A percentile compares a stretch with the other conserved stretches of the same genome.
Conservation (phyloP, 2,329 filamentous ascomycete genomes). For the Cladosporium sp. region DNA sequence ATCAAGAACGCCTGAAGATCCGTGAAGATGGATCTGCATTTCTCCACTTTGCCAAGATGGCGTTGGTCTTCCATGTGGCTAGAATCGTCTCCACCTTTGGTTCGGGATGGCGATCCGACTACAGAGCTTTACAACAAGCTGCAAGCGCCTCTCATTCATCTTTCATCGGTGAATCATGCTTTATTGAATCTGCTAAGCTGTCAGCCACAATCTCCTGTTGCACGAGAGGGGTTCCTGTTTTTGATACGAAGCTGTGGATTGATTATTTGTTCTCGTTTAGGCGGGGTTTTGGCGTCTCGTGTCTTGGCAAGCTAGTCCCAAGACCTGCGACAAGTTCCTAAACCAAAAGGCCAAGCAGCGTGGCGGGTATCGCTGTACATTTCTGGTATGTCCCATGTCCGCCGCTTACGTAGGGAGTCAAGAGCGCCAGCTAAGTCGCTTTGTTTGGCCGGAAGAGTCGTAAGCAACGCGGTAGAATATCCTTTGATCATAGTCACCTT, state of each 20-base stretch:
- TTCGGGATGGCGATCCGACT: not conserved
- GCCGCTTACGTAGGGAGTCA: not conserved
- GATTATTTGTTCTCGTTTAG: no score
- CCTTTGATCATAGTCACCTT: not conserved
- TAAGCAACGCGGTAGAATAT: not conserved
- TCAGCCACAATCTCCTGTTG: not conserved
- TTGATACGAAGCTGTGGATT: no score
- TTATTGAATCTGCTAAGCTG: not conserved
- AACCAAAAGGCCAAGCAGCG: not conserved
- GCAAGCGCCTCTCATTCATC: not conserved
- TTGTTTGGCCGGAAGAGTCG: not conserved
- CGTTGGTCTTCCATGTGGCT: not conserved
- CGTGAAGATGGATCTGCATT: not conserved
- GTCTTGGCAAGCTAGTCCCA: not conserved
- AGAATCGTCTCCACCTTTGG: not conserved
- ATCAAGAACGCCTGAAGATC: not conserved
- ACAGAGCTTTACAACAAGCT: not conserved
- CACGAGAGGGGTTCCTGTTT: no score
- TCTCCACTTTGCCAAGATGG: slow-evolving; percentile 2
- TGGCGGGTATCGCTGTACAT: not conserved
- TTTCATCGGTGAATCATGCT: not conserved
- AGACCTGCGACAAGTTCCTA: not conserved
- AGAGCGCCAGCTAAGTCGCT: not conserved
- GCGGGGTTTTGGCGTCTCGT: not conserved
- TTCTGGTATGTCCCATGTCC: not conserved